phyloP scores from a whole-genome alignment of 2,329 filamentous ascomycete species.

The Colletotrichum liaoningense region DNA sequence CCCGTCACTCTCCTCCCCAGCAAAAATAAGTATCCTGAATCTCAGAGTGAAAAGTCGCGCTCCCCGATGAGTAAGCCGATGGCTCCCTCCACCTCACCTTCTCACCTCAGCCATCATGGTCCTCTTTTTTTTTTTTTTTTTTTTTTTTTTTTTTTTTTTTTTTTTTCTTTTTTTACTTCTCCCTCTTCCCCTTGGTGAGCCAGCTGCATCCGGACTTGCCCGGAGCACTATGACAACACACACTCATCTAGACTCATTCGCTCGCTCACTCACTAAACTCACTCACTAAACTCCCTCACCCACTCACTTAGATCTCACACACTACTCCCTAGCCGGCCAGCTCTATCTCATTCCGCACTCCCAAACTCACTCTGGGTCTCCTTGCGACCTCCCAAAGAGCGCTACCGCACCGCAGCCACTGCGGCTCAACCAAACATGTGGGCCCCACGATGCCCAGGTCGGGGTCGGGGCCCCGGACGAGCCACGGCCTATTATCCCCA shows the following conservation, averaged over 20 bases:
- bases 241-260: neutral
- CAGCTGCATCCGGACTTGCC: constrained; percentile 26
- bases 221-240: neutral
- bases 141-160: neutral
- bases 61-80: neutral
- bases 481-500: constrained; percentile 4
- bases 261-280: neutral
- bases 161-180: neutral
- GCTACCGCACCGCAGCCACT: neutral
- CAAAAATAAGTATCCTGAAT: neutral
- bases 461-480: constrained; percentile 14
- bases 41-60: neutral
- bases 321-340: neutral
- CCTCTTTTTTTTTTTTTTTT: neutral
- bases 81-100: neutral
- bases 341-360: neutral
- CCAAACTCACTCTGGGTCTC: no score
- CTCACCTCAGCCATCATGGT: constrained; percentile 24
- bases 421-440: neutral
- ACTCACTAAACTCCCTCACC: neutral
- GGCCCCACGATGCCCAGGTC: neutral
- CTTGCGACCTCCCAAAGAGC: neutral
- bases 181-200: neutral
- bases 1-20: neutral
- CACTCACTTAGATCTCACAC: neutral